A percentile compares a stretch with the other conserved stretches of the same genome.
These are phyloP conservation scores for Flaveria floridana DNA, from an alignment of 140 eudicot species.

Conservation along the genomic window DNA sequence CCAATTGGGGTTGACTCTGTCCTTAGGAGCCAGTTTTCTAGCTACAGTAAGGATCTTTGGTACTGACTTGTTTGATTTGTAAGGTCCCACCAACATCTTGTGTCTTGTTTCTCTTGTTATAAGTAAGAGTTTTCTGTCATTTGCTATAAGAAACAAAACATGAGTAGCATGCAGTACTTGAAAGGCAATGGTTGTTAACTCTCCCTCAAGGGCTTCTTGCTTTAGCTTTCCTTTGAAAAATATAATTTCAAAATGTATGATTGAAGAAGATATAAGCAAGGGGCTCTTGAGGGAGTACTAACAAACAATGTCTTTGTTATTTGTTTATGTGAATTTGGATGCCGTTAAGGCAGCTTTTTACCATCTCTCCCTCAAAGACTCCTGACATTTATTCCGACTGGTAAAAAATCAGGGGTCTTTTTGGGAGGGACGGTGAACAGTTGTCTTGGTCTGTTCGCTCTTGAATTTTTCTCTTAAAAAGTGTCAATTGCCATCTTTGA, in stretches of 20 bases:
- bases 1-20: constrained; percentile 39
- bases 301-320: constrained; percentile 34
- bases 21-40: constrained; percentile 28
- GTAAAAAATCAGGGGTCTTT: constrained; percentile 33
- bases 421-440: constrained; percentile 37
- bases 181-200: constrained; percentile 50
- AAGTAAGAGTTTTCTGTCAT: constrained; percentile 22
- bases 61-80: constrained; percentile 29
- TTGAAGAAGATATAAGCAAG: constrained; percentile 5
- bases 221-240: constrained; percentile 9
- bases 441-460: constrained; percentile 19
- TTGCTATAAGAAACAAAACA: constrained; percentile 17
- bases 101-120: constrained; percentile 36
- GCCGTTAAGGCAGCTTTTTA: constrained; percentile 36
- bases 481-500: background rate
- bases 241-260: background rate
- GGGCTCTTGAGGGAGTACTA: constrained; percentile 42
- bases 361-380: constrained; percentile 67
- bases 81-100: constrained; percentile 37
- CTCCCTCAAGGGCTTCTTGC: constrained; percentile 78
- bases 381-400: constrained; percentile 26
- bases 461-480: background rate
- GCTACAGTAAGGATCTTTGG: constrained; percentile 29
- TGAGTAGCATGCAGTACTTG: constrained; percentile 23
- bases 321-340: background rate